phyloP scores from a whole-genome alignment of 164 flowering plant genomes.

The Liquidambar formosana region DNA sequence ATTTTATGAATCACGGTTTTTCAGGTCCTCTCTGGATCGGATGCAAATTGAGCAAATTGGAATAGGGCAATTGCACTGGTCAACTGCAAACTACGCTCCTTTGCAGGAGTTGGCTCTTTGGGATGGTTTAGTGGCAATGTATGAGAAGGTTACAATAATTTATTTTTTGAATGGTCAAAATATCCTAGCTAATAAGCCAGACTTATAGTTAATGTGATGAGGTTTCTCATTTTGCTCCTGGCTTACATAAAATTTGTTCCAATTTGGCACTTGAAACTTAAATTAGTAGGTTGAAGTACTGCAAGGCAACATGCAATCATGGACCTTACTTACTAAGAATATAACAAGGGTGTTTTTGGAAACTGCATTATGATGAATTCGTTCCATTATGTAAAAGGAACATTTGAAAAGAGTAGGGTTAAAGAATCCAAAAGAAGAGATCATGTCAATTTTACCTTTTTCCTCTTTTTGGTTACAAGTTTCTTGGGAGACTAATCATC shows the following conservation, averaged over 20 bases:
- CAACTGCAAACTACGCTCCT: slow-evolving; percentile 96
- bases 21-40: slow-evolving; percentile 77
- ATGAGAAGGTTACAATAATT: slow-evolving; percentile 75
- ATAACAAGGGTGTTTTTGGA: no score
- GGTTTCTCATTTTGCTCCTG: background rate
- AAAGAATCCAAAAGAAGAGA: slow-evolving; percentile 3
- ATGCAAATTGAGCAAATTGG: slow-evolving; percentile 83
- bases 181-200: background rate
- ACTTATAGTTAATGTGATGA: no score
- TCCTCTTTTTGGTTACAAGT: no score
- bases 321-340: no score
- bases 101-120: slow-evolving; percentile 87
- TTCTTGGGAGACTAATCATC: no score
- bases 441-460: slow-evolving; percentile 26
- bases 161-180: background rate
- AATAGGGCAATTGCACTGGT: slow-evolving; percentile 95
- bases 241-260: background rate
- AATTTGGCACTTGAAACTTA: no score
- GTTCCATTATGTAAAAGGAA: no score
- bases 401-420: no score
- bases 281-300: no score
- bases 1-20: slow-evolving; percentile 5
- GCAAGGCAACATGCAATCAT: no score
- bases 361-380: no score
- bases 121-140: slow-evolving; percentile 99